Evolutionary conservation across 805 yeast species (phyloP).

Genomic region (Candida pseudoglaebosa): DNA sequence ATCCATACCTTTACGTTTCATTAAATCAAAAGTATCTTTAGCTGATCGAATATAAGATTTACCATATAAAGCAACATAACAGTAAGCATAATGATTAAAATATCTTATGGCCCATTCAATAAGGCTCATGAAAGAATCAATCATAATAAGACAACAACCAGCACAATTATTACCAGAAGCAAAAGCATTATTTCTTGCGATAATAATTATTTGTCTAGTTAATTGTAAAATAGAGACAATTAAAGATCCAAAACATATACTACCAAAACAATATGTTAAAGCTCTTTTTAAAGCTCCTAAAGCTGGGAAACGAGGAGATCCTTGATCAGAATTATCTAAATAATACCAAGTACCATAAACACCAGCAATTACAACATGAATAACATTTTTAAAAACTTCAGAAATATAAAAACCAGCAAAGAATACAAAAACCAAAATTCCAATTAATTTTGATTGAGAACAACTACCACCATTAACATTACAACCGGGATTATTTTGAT

Average conservation of each 20-base stretch:
- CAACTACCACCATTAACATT: constrained; percentile 48
- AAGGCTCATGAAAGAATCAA: constrained; percentile 58
- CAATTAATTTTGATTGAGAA: constrained; percentile 58
- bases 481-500: constrained; percentile 50
- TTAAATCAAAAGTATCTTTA: constrained; percentile 73
- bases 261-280: constrained; percentile 82
- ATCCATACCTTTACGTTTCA: constrained; percentile 77
- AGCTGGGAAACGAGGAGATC: constrained; percentile 77
- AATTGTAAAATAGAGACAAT: constrained; percentile 71
- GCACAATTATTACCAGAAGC: constrained; percentile 50
- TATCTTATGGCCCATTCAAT: constrained; percentile 78
- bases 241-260: constrained; percentile 81
- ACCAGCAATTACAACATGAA: constrained; percentile 79
- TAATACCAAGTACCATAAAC: constrained; percentile 92
- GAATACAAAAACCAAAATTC: constrained; percentile 66
- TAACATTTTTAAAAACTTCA: constrained; percentile 75
- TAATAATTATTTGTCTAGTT: constrained; percentile 49
- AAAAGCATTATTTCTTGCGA: constrained; percentile 50
- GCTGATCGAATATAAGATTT: constrained; percentile 71
- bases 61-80: constrained; percentile 85
- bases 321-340: constrained; percentile 67
- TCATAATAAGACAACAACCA: constrained; percentile 47
- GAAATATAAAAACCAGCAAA: constrained; percentile 82
- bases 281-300: constrained; percentile 77
- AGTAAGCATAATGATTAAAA: constrained; percentile 88